Base-by-base conservation (phyloP, 805 yeast genomes). In the Blastobotrys americana region DNA sequence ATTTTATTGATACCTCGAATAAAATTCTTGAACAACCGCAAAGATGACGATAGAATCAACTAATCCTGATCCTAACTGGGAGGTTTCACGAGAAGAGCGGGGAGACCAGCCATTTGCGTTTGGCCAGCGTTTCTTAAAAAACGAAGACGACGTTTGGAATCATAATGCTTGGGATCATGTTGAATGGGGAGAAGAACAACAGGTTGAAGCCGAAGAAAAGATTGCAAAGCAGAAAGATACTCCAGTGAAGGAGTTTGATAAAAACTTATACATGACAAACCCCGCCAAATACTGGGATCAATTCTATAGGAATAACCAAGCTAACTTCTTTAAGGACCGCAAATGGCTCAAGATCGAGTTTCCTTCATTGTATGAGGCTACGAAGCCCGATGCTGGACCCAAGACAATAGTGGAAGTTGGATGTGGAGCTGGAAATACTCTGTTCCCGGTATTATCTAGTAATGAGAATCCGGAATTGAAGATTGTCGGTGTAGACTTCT, bases 91-190 rank as follows among this genome's bases (percentile, higher is more conserved):
- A 21, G 33, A 90, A 6, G 56, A 57, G 34, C 45, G 95, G 1
- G 82, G 90, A 49, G 97, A 89, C 55, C 71, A 77, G 28, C 98
- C 98, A 4, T 90, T 87, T 63, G 82, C 80, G 17, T 93, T 93
- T 66, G 98, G 98, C 8, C 94, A 87, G 61, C 71, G 98, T 45
- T 77, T 66, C 51, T 68, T 93, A 46, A 74, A 74, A 2, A 76
- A 80, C 39, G 79, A 82, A 3, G 88, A 87, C 22, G 65, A 63
- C 13, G 95, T 93, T 1, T 93, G 95, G 80, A 74, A 76, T 48
- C 95, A 84, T 60, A 93, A 93, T 61, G 98, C 98, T 0, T 83
- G 93, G 86, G 98, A 93, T 62, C 95, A 93, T 61, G 97, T 88
- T 27, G 96, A 87, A 58, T 89, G 96, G 96, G 97, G 95, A 41